phyloP scores from a whole-genome alignment of 257 asterid genomes.

The Verbascum thapsus region DNA sequence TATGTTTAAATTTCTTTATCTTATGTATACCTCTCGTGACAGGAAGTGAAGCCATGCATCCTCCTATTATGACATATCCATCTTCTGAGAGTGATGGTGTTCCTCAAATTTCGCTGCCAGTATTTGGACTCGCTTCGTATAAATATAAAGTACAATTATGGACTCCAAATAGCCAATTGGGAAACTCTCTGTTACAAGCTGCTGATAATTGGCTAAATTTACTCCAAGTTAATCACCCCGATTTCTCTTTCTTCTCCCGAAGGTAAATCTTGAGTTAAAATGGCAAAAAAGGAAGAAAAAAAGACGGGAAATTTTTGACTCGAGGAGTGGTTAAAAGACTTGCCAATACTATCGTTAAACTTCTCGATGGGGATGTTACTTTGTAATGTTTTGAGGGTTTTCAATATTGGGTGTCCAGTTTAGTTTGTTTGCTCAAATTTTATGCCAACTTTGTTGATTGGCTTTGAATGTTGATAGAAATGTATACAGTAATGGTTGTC shows the following conservation, averaged over 20 bases:
- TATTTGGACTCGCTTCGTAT: constrained; percentile 84
- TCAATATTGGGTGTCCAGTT: too few species aligned
- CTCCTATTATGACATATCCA: constrained; percentile 50
- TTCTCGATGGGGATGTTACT: neutral
- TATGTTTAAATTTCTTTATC: too few species aligned
- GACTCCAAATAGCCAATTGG: constrained; percentile 64
- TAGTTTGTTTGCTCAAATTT: too few species aligned
- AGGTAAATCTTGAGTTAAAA: constrained; percentile 37
- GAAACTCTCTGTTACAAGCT: constrained; percentile 58
- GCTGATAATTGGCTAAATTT: constrained; percentile 68
- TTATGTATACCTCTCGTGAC: constrained; percentile 22
- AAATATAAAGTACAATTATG: constrained; percentile 73
- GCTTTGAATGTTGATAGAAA: too few species aligned
- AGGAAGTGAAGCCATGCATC: constrained; percentile 56
- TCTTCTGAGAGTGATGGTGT: constrained; percentile 50
- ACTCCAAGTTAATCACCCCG: constrained; percentile 80
- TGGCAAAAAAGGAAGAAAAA: too few species aligned
- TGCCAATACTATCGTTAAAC: neutral
- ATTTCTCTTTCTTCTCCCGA: constrained; percentile 80
- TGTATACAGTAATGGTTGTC: too few species aligned
- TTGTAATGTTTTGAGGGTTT: neutral
- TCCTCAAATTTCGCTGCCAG: constrained; percentile 66
- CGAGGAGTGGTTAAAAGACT: constrained; percentile 10
- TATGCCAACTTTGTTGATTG: too few species aligned
- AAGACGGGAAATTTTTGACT: too few species aligned